Percentiles rank a stretch among this genome's conserved stretches.
Conservation (phyloP, 352 stramenopile genomes). For the Pythium phragmitis region DNA sequence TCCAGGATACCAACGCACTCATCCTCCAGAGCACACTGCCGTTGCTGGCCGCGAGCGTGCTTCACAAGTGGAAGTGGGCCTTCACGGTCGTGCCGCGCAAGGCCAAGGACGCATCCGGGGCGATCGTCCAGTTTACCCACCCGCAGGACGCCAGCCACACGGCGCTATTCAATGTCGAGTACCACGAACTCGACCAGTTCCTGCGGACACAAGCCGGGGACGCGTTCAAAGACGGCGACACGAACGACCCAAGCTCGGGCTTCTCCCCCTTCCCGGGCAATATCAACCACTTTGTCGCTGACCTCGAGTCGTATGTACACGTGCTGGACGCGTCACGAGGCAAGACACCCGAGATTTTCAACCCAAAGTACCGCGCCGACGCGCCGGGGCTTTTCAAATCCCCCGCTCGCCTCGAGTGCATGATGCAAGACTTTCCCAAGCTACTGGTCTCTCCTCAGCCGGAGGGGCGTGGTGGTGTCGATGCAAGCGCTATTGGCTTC, state of each 20-base stretch:
- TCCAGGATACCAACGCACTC: conserved; percentile 95
- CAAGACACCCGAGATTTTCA: conserved; percentile 70
- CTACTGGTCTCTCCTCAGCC: conserved; percentile 33
- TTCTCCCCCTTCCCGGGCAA: conserved; percentile 71
- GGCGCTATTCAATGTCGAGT: conserved; percentile 71
- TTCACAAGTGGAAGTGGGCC: conserved; percentile 89
- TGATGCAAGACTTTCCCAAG: conserved; percentile 82
- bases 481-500: conserved; percentile 31
- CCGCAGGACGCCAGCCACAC: conserved; percentile 20
- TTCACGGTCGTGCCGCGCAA: conserved; percentile 93
- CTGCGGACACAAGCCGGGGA: conserved; percentile 41
- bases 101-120: conserved; percentile 89
- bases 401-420: conserved; percentile 67
- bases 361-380: conserved; percentile 52
- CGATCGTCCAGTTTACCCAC: conserved; percentile 54
- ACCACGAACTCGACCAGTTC: conserved; percentile 73
- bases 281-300: conserved; percentile 69
- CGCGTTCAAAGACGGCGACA: conserved; percentile 56
- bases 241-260: conserved; percentile 50
- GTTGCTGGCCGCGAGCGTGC: conserved; percentile 86
- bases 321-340: conserved; percentile 51
- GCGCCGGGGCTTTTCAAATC: conserved; percentile 54
- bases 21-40: conserved; percentile 92
- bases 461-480: too few relatives aligned
- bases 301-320: conserved; percentile 45